A percentile compares a stretch with the other conserved stretches of the same genome.
phyloP scores from a whole-genome alignment of 345 rosid genomes.

The Erucastrum elatum region DNA sequence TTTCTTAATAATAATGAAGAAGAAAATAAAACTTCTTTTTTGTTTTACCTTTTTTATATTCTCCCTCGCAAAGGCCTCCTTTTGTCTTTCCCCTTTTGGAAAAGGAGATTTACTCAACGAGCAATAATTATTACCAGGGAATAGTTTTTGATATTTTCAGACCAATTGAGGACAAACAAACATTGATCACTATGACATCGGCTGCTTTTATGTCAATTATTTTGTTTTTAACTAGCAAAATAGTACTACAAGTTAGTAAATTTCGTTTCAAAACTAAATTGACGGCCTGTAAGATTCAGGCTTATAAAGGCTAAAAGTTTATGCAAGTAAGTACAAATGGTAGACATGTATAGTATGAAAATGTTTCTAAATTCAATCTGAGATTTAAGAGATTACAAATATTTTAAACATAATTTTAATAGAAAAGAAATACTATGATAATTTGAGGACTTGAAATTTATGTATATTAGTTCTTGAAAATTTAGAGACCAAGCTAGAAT shows the following conservation, averaged over 20 bases:
- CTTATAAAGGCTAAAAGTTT: neutral
- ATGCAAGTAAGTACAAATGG: neutral
- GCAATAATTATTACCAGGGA: constrained; percentile 37
- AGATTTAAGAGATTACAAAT: neutral
- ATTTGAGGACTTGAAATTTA: neutral
- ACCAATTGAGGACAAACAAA: constrained; percentile 36
- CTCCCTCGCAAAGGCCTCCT: constrained; percentile 21
- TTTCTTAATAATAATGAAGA: constrained; percentile 27
- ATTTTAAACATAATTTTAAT: neutral
- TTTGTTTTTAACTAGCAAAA: neutral
- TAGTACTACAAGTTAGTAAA: neutral
- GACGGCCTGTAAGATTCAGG: neutral
- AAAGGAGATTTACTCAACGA: constrained; percentile 37
- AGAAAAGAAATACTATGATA: neutral
- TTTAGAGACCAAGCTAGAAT: neutral
- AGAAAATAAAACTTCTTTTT: constrained; percentile 11
- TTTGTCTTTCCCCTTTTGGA: constrained; percentile 40
- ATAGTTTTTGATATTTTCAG: constrained; percentile 31
- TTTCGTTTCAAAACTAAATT: neutral
- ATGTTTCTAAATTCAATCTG: neutral
- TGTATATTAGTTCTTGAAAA: no score
- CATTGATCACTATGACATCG: constrained; percentile 20
- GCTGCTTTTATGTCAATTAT: constrained; percentile 5
- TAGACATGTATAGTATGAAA: neutral
- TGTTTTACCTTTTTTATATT: constrained; percentile 23